phyloP scores from a whole-genome alignment of 2,329 filamentous ascomycete genomes.

The Fusarium xyrophilum region DNA sequence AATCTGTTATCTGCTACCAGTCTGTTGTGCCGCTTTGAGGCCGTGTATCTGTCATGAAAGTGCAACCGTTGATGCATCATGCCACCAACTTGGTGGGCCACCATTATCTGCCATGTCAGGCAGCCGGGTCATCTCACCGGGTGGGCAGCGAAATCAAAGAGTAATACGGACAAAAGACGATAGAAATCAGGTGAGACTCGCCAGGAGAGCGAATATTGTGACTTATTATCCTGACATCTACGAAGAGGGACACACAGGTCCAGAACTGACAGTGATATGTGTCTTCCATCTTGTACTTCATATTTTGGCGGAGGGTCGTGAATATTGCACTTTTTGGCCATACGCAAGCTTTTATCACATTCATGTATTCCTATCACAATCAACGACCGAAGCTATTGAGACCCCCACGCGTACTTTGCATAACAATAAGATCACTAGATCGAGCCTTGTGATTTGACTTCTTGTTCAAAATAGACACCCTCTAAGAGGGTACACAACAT shows the following conservation, averaged over 20 bases:
- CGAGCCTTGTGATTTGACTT: rapidly evolving
- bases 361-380: not conserved
- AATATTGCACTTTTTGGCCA: not conserved
- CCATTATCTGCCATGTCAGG: not conserved
- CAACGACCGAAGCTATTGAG: not conserved
- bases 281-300: not conserved
- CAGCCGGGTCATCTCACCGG: not conserved
- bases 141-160: rapidly evolving
- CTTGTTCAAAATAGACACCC: rapidly evolving
- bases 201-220: rapidly evolving
- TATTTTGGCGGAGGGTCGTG: not conserved
- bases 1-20: rapidly evolving
- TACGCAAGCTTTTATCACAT: rapidly evolving
- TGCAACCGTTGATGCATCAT: not conserved
- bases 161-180: not conserved
- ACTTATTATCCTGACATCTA: not conserved
- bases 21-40: not conserved
- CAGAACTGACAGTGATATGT: rapidly evolving
- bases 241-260: not conserved
- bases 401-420: rapidly evolving
- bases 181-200: not conserved
- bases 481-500: rapidly evolving
- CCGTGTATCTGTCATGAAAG: too few relatives aligned
- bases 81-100: not conserved
- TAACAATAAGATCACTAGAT: not conserved